phyloP scores from a whole-genome alignment of 163 green algal genomes.

The Chlamydomonas reinhardtii region DNA sequence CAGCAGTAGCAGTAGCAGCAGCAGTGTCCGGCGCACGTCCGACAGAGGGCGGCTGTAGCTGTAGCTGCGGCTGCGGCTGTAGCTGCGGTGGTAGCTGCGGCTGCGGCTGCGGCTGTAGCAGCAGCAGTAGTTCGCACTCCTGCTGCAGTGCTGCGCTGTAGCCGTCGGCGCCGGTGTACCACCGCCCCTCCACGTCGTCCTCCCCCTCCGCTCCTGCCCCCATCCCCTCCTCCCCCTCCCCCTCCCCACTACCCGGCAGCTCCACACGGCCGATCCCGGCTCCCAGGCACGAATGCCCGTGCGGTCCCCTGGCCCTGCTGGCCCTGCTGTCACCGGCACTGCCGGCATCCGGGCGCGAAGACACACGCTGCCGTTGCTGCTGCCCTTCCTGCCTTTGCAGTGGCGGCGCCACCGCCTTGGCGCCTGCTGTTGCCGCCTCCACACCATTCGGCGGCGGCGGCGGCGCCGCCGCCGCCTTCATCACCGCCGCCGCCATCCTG shows the following conservation, averaged over 20 bases:
- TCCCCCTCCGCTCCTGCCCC: too few species aligned
- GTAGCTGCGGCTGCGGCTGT: not conserved
- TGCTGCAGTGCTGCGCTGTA: slow-evolving; percentile 4
- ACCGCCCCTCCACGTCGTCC: not conserved
- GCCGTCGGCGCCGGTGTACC: slow-evolving; percentile 12
- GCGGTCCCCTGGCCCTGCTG: too few species aligned
- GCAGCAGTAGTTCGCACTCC: not conserved
- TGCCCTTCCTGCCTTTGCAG: too few species aligned
- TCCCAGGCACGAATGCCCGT: too few species aligned
- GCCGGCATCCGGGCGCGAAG: too few species aligned
- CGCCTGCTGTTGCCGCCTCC: not conserved
- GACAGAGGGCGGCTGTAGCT: not conserved
- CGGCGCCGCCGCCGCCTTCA: too few species aligned
- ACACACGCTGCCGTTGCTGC: too few species aligned
- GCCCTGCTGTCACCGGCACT: too few species aligned
- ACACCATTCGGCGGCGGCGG: not conserved
- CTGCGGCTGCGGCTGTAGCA: not conserved
- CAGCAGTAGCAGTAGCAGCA: not conserved
- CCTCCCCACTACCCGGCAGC: not conserved
- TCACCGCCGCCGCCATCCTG: not conserved
- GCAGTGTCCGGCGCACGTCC: not conserved
- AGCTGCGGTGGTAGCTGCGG: not conserved
- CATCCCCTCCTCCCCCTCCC: not conserved
- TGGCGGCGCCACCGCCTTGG: not conserved
- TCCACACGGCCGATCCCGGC: too few species aligned